phyloP scores from a whole-genome alignment of 352 stramenopile genomes.

The Pythium guiyangense region DNA sequence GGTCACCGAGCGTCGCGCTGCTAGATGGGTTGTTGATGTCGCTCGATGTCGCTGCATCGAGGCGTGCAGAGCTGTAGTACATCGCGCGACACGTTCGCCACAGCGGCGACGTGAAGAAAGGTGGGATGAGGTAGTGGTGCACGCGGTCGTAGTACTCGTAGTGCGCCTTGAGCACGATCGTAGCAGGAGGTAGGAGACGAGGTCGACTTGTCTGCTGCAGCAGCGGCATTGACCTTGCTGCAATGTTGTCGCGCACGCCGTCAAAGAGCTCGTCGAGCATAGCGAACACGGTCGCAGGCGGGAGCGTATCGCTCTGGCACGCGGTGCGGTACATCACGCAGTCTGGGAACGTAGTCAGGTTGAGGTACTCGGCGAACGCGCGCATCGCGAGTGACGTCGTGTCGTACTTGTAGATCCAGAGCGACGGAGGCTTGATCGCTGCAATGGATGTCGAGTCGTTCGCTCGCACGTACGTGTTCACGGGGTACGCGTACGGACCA shows the following conservation, averaged over 20 bases:
- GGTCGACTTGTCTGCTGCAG: background rate
- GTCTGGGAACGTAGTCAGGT: background rate
- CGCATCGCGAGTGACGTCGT: conserved; percentile 11
- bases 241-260: background rate
- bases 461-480: background rate
- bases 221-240: background rate
- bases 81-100: conserved; percentile 6
- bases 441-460: background rate
- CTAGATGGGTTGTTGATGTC: background rate
- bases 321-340: conserved; percentile 5
- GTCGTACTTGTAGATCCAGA: conserved; percentile 15
- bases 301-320: background rate
- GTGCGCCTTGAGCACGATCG: background rate
- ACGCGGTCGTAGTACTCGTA: conserved; percentile 10
- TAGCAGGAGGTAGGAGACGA: background rate
- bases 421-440: background rate
- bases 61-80: conserved; percentile 3
- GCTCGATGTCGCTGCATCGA: background rate
- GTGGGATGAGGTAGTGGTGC: conserved; percentile 12
- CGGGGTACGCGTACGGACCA: conserved; percentile 9
- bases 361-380: conserved; percentile 5
- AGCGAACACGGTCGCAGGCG: background rate
- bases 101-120: conserved; percentile 2
- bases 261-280: conserved; percentile 4
- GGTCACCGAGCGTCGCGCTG: background rate